Evolutionary conservation across 768 basidiomycete genomes (phyloP), one percentile per base, ranked within the genome.

Genomic region (Pleurotus giganteus): DNA sequence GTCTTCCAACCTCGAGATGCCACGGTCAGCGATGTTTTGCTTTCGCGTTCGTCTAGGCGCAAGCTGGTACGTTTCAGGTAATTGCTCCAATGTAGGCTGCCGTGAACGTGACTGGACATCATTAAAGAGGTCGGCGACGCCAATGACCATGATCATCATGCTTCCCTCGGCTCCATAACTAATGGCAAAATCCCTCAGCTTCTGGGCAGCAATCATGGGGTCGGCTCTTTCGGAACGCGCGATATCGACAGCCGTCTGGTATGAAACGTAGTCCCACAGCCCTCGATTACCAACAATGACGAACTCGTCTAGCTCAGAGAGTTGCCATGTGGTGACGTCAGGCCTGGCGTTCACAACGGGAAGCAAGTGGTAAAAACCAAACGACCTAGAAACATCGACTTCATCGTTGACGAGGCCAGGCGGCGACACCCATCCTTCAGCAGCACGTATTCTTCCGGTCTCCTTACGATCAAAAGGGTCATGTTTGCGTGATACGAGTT

Each of bases 61-160:
- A 54, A 47, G n/a, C 58, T 41, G 51, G 57, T 56, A 60, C 19
- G 57, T 45, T 59, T 73, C 71, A 41, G 64, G 67, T 15, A 78
- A 68, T 12, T 72, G 66, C 36, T 83, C 81, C 36, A 74, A 61
- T n/a, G 74, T 71, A 47, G 71, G 58, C 60, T 80, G 80, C 34
- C 78, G 74, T 1, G 74, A 70, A 26, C 81, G 74, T n/a, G 66
- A 69, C 17, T 59, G 43, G 34, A 61, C 60, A 62, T 67, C 70
- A 39, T 72, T 72, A 74, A 94, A 91, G 28, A 95, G 74, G 64
- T 91, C 93, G 7, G 81, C 83, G 19, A 97, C 76, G 47, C 83
- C 83, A 61, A 98, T 83, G 31, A 98, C 94, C 96, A 98, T 98
- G 72, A 98, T 94, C 94, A 98, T 98, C 45, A 88, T 89, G 57